Evolutionary conservation across 73 alveolate species (phyloP), one percentile per base, ranked within the genome.

Genomic region (Stentor coeruleus): DNA sequence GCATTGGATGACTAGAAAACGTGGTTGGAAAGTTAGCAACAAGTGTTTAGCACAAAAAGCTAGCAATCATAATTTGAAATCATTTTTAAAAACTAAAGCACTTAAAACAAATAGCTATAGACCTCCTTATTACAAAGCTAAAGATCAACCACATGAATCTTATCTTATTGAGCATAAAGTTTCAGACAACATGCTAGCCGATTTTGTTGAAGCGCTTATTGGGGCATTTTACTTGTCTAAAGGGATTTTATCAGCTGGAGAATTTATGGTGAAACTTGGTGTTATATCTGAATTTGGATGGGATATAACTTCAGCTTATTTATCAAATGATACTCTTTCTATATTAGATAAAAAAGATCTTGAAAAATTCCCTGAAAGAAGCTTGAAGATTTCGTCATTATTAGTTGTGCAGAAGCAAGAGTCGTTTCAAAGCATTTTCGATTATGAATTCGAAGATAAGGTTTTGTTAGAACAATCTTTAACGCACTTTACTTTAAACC

Each of bases 121-220:
- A 20, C 79, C 79, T 0, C 42, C 79, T 11, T 66, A 66, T 31
- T 66, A 66, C 37, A 31, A 26, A 66, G 36, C 40, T 2, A 20
- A 66, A 66, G 37, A 66, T 33, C 26, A 3, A 2, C n/a, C n/a
- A 66, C 26, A 66, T 31, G 79, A 66, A 66, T 20, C 79, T 11
- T 20, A 66, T 2, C 36, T 28, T 28, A 40, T 66, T 40, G 40
- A 20, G 0, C 79, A 66, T 14, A 0, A 31, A 33, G 33, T 66
- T 33, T 66, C 79, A 66, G 79, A 66, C 14, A 31, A 40, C n/a
- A 20, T 20, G 79, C 79, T 66, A 0, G 79, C 79, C 33, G 79
- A 66, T 40, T 20, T 66, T 20, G 42, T 66, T 33, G 79, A 66
- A 66, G n/a, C 79, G 15, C 0, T 2, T 1, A 66, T 66, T 33